These are phyloP conservation scores for Diaporthe vexans DNA, from an alignment of 2,329 filamentous ascomycete genomes.

Conservation along the genomic window DNA sequence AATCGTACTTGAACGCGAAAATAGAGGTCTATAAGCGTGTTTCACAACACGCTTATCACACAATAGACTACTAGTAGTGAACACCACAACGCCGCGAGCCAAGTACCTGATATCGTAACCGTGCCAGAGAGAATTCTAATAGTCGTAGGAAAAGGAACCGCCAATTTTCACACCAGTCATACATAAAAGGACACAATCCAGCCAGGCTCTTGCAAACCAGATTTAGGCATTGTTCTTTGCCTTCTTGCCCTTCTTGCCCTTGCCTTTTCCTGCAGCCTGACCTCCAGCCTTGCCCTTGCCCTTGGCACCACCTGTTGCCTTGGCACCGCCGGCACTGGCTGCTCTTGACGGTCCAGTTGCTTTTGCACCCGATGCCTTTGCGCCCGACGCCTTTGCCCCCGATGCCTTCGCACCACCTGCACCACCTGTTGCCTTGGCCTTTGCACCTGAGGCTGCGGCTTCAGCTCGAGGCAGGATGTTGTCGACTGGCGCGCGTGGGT, in stretches of 20 bases:
- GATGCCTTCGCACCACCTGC: slow-evolving; percentile 7
- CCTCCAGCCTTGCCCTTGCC: too few species aligned
- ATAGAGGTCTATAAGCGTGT: neutral
- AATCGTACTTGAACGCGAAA: too few species aligned
- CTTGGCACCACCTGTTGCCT: neutral
- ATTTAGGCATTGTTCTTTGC: neutral
- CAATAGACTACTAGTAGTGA: neutral
- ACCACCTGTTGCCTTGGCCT: neutral
- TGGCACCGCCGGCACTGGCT: too few species aligned
- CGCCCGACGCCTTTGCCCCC: slow-evolving; percentile 1
- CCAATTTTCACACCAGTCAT: neutral
- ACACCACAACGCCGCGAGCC: slow-evolving; percentile 2
- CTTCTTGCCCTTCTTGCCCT: neutral
- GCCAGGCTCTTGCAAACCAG: neutral
- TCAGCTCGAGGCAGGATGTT: slow-evolving; percentile 10
- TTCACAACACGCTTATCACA: neutral
- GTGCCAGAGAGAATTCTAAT: slow-evolving; percentile 9
- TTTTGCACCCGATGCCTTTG: too few species aligned
- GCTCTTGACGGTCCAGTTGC: too few species aligned
- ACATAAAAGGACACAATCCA: neutral
- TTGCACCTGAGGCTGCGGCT: neutral
- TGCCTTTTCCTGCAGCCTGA: neutral
- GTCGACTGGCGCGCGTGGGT: neutral
- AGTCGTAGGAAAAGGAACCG: neutral
- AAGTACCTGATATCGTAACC: neutral